These are phyloP conservation scores for Russula abietina DNA, from an alignment of 768 basidiomycete species.

Conservation along the genomic window DNA sequence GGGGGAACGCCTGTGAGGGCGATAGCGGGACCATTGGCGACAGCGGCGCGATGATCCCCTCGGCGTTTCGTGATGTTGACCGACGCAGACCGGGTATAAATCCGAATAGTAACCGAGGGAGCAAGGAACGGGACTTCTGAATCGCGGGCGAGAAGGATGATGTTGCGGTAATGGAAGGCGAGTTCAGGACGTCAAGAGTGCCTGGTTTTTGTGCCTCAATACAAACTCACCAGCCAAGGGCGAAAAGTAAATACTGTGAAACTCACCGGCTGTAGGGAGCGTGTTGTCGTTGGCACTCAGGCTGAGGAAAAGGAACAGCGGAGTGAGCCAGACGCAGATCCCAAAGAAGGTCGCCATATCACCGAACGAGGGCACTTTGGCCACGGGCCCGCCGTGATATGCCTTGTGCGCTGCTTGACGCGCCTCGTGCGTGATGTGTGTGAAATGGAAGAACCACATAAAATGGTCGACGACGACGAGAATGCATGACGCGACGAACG, in stretches of 20 bases:
- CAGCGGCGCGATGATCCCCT: constrained; percentile 67
- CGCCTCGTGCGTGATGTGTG: constrained; percentile 59
- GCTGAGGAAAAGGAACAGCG: constrained; percentile 91
- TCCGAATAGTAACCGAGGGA: constrained; percentile 62
- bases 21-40: constrained; percentile 36
- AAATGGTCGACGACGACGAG: constrained; percentile 90
- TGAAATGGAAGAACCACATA: constrained; percentile 95
- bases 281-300: constrained; percentile 97
- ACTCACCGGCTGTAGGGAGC: constrained; percentile 51
- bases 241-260: constrained; percentile 21
- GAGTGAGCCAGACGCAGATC: constrained; percentile 81
- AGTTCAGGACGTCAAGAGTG: background rate
- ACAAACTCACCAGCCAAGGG: constrained; percentile 27
- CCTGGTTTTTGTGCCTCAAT: background rate
- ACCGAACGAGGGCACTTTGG: constrained; percentile 39
- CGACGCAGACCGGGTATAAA: constrained; percentile 39
- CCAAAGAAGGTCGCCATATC: constrained; percentile 83
- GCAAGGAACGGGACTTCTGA: constrained; percentile 45
- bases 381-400: constrained; percentile 37
- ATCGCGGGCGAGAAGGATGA: constrained; percentile 28
- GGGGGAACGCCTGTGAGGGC: constrained; percentile 24
- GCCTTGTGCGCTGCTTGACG: constrained; percentile 40
- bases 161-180: constrained; percentile 19
- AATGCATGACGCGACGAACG: constrained; percentile 80
- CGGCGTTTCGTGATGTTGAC: constrained; percentile 41